Base-by-base conservation (phyloP, 2,329 filamentous ascomycete genomes). In the Xylaria sp. region DNA sequence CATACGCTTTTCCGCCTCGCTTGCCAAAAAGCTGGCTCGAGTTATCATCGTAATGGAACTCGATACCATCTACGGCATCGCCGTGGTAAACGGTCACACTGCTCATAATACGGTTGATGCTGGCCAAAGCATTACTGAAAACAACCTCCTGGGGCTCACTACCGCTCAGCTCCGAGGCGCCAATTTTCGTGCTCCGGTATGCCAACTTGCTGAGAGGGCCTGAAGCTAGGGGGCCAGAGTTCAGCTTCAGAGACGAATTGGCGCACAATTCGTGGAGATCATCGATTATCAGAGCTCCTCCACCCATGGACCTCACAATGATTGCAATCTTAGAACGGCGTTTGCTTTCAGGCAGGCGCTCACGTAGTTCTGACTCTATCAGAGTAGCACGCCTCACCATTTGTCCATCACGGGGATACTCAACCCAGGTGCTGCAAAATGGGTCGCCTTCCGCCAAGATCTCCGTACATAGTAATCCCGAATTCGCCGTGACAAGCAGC, bases 21-120 rank as follows among this genome's bases (percentile, higher is more conserved):
- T 92, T 94, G 42, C 95, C 95, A 80, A 99, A 96, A 3, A 97
- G 76, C 74, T 97, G 92, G 57, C 83, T 90, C 0, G 91, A 90
- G 15, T 86, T 84, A 75, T 98, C 93, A 72, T 98, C 94, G 73
- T 97, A 98, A 62, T 91, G 83, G 76, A 99, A 98, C 75, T 98
- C 94, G 19, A 99, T 77, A 0, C 95, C 95, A 74, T 96, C 90
- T 12, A 98, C 74, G 3, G 89, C 89, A 61, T 83, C 80, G 1
- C 91, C 92, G 70, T 92, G 89, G 72, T 93, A 96, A 14, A 96
- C 83, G 63, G 87, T 85, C 60, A 97, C 84, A 4, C 86, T 86
- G 1, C 87, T 89, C 65, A 98, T 81, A 31, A 97, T 83, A 66
- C 93, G 90, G 33, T 87, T 90, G 65, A 88, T 85, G 40, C 86